Percentiles rank a stretch among this genome's conserved stretches.
Evolutionary conservation across 768 basidiomycete genomes (phyloP).

Genomic region (Hortiboletus flavorubellus): DNA sequence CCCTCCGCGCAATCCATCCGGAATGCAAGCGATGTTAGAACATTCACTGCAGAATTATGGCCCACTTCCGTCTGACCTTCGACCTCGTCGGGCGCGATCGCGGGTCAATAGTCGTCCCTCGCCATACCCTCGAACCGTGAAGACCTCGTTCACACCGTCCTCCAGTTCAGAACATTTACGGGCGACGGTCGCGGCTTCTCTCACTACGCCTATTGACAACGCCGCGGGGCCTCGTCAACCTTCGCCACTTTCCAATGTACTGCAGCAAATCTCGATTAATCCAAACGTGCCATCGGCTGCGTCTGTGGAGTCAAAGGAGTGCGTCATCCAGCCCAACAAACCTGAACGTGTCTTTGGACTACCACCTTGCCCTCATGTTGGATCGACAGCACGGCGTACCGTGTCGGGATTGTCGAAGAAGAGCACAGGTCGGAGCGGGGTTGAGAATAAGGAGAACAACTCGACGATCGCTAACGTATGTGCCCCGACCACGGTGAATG

Average conservation of each 20-base stretch:
- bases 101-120: conserved; percentile 70
- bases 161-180: conserved; percentile 36
- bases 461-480: conserved; percentile 7
- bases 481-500: conserved; percentile 9
- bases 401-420: conserved; percentile 66
- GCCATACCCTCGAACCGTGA: conserved; percentile 63
- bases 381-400: conserved; percentile 52
- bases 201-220: conserved; percentile 18
- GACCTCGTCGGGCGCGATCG: conserved; percentile 57
- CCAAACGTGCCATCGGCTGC: conserved; percentile 34
- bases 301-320: conserved; percentile 35
- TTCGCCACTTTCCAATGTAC: conserved; percentile 27
- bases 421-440: conserved; percentile 46
- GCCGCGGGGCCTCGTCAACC: conserved; percentile 3
- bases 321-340: conserved; percentile 27
- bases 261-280: conserved; percentile 47
- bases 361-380: conserved; percentile 47
- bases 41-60: conserved; percentile 70
- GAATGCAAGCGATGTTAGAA: conserved; percentile 70
- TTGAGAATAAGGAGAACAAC: conserved; percentile 57
- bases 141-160: conserved; percentile 41
- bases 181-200: conserved; percentile 20
- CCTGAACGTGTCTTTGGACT: conserved; percentile 24
- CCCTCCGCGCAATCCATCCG: conserved; percentile 59
- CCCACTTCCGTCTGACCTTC: conserved; percentile 71